Percentiles rank a stretch among this genome's conserved stretches.
phyloP scores from a whole-genome alignment of 352 stramenopile species.

The Phytophthora vignae region DNA sequence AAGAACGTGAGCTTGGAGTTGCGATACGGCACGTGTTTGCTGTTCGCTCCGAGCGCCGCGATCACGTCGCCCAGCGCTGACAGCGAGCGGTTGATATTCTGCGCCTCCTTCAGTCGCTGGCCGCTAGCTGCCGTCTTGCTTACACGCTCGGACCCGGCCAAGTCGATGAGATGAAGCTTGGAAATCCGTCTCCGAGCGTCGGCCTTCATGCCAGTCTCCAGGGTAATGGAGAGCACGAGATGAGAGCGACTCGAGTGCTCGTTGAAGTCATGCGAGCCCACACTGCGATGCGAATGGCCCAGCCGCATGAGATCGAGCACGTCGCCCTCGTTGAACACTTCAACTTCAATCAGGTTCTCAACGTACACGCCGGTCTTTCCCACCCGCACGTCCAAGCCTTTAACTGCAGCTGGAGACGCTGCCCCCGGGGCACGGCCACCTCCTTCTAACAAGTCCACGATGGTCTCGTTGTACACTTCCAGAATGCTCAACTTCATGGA shows the following conservation, averaged over 20 bases:
- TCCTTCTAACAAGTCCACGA: slow-evolving; percentile 79
- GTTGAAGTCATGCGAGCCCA: slow-evolving; percentile 93
- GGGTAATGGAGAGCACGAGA: slow-evolving; percentile 89
- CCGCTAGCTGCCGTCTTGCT: slow-evolving; percentile 93
- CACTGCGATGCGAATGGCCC: slow-evolving; percentile 87
- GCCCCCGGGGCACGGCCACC: slow-evolving; percentile 21
- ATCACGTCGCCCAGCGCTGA: slow-evolving; percentile 96
- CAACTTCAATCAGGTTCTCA: slow-evolving; percentile 91
- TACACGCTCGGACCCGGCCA: slow-evolving; percentile 89
- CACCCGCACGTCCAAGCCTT: slow-evolving; percentile 71
- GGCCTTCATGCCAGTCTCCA: slow-evolving; percentile 63
- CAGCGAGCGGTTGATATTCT: slow-evolving; percentile 97
- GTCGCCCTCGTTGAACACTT: slow-evolving; percentile 80
- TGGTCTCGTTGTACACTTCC: slow-evolving; percentile 88
- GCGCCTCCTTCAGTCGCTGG: slow-evolving; percentile 94
- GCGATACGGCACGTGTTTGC: slow-evolving; percentile 96
- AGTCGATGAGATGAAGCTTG: slow-evolving; percentile 91
- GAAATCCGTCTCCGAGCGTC: slow-evolving; percentile 54
- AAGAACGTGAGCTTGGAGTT: slow-evolving; percentile 96
- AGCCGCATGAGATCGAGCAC: slow-evolving; percentile 85
- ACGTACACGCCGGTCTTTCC: slow-evolving; percentile 81
- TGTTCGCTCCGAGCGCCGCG: slow-evolving; percentile 82
- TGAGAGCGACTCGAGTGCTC: slow-evolving; percentile 93
- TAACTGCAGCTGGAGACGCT: slow-evolving; percentile 20
- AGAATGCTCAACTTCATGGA: slow-evolving; percentile 87